phyloP scores from a whole-genome alignment of 306 rosid species.

The Dalbergia cultrata region DNA sequence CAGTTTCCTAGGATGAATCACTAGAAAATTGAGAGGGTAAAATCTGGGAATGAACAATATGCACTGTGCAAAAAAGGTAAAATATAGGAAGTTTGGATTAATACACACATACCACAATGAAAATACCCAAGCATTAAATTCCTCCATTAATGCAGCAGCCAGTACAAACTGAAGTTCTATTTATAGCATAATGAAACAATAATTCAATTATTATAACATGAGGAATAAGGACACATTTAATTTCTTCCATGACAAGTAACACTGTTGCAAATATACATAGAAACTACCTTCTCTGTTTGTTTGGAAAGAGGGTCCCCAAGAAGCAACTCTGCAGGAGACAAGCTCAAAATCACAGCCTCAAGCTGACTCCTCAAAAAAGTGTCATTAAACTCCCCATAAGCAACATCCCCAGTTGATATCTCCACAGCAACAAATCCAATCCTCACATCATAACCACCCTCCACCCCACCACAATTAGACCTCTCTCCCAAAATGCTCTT shows the following conservation, averaged over 20 bases:
- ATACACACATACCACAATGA: slow-evolving; percentile 6
- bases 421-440: slow-evolving; percentile 84
- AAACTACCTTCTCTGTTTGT: slow-evolving; percentile 85
- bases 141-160: not conserved
- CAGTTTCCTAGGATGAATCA: slow-evolving; percentile 2
- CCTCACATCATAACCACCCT: slow-evolving; percentile 65
- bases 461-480: slow-evolving; percentile 56
- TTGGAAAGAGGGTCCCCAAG: slow-evolving; percentile 84
- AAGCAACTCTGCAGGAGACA: slow-evolving; percentile 91
- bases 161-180: not conserved
- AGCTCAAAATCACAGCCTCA: slow-evolving; percentile 75
- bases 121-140: slow-evolving; percentile 31
- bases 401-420: slow-evolving; percentile 85
- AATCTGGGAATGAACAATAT: slow-evolving; percentile 1
- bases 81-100: slow-evolving; percentile 4
- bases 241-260: slow-evolving; percentile 26
- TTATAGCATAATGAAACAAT: slow-evolving; percentile 3
- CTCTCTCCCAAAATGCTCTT: slow-evolving; percentile 59
- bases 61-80: slow-evolving; percentile 19
- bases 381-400: slow-evolving; percentile 77
- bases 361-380: slow-evolving; percentile 75
- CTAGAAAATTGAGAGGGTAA: slow-evolving; percentile 17
- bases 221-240: not conserved
- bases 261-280: slow-evolving; percentile 21
- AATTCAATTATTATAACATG: slow-evolving; percentile 15